These are phyloP conservation scores for Erodium chrysanthum DNA, from an alignment of 441 rosid genomes.

Conservation along the genomic window DNA sequence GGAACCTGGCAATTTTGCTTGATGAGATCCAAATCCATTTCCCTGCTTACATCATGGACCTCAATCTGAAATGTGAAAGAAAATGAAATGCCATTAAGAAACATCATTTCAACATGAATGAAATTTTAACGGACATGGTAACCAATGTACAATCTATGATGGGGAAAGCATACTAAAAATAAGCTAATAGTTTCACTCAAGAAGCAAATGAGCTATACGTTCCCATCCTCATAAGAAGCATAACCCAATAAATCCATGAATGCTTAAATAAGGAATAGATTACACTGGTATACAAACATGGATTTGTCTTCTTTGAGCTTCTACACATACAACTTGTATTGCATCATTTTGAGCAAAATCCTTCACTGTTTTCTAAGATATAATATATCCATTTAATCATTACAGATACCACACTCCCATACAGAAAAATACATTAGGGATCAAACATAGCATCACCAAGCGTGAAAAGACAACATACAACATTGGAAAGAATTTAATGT, in stretches of 20 bases:
- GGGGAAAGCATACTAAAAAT: neutral
- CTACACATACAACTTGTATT: neutral
- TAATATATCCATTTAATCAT: neutral
- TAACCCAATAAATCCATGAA: neutral
- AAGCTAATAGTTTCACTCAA: neutral
- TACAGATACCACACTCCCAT: neutral
- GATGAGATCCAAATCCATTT: constrained; percentile 98
- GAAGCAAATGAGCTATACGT: neutral
- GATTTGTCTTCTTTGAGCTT: neutral
- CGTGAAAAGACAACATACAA: neutral
- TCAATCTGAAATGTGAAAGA: constrained; percentile 56
- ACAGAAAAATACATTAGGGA: neutral
- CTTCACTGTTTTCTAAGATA: neutral
- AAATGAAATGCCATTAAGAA: neutral
- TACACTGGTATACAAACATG: neutral
- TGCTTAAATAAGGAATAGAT: neutral
- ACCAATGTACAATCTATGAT: neutral
- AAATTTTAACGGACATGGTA: neutral
- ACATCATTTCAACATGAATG: constrained; percentile 5
- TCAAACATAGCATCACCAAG: neutral
- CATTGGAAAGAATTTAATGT: neutral
- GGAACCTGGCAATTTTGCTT: constrained; percentile 94
- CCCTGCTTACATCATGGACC: constrained; percentile 95
- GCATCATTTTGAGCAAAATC: neutral
- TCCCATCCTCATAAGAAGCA: neutral